These are phyloP conservation scores for Lupinus albus DNA, from an alignment of 306 rosid species.

Conservation along the genomic window DNA sequence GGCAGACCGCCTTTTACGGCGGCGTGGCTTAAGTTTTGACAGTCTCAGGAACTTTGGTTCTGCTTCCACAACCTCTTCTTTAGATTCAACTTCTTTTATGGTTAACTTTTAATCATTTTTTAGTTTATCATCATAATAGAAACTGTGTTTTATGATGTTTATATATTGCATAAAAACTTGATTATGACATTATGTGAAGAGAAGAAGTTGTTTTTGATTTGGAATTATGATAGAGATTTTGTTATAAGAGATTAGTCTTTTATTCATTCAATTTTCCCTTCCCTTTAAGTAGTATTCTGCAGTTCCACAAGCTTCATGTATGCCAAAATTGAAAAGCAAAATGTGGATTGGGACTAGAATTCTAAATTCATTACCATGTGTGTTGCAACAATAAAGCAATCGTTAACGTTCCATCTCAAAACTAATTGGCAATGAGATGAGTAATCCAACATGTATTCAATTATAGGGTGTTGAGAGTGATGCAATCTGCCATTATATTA, in stretches of 20 bases:
- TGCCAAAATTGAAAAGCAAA: background rate
- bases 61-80: conserved; percentile 41
- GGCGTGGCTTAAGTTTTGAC: conserved; percentile 32
- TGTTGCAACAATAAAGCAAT: background rate
- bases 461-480: conserved; percentile 36
- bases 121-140: conserved; percentile 11
- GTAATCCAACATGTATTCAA: no score
- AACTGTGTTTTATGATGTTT: conserved; percentile 10
- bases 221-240: conserved; percentile 14
- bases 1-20: conserved; percentile 46
- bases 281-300: conserved; percentile 18
- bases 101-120: conserved; percentile 52
- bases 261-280: conserved; percentile 25
- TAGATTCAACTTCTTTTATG: conserved; percentile 57
- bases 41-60: conserved; percentile 44
- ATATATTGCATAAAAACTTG: conserved; percentile 28
- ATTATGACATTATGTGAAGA: conserved; percentile 3
- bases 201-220: conserved; percentile 1
- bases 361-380: conserved; percentile 1
- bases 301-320: conserved; percentile 24
- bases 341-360: background rate
- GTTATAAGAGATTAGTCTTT: background rate
- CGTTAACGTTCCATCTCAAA: background rate
- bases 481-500: conserved; percentile 7
- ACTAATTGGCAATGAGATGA: no score